A percentile compares a stretch with the other conserved stretches of the same genome.
Conservation (phyloP, 176 grass and related monocot genomes). For the Poa pratensis region DNA sequence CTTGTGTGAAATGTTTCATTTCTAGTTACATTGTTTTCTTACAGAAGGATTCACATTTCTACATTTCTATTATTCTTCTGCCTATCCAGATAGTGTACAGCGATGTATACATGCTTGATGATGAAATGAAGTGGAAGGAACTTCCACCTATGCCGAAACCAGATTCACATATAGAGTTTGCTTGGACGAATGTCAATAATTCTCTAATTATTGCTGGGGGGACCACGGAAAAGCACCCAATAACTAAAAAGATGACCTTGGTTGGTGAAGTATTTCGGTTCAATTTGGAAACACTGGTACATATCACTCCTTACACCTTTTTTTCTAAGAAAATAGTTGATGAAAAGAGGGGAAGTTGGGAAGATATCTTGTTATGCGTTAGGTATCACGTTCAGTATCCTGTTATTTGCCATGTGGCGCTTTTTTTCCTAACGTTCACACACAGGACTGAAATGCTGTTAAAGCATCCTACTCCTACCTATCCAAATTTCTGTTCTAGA, state of each 20-base stretch:
- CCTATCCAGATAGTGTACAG: constrained; percentile 79
- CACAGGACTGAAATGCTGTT: neutral
- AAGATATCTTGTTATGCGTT: neutral
- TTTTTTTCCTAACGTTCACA: neutral
- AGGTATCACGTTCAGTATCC: neutral
- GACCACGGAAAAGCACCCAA: constrained; percentile 88
- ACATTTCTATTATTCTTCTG: constrained; percentile 15
- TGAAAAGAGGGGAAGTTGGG: neutral
- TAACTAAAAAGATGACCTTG: constrained; percentile 84
- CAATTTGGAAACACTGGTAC: constrained; percentile 78
- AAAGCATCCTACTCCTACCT: neutral
- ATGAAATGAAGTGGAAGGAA: constrained; percentile 76
- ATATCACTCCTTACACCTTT: neutral
- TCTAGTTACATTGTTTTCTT: constrained; percentile 40
- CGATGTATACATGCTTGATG: constrained; percentile 96
- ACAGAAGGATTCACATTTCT: neutral
- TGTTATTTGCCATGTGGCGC: neutral
- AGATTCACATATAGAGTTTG: constrained; percentile 98
- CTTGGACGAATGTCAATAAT: constrained; percentile 89
- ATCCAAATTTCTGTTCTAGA: constrained; percentile 6
- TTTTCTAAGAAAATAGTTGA: constrained; percentile 5
- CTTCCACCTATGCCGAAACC: constrained; percentile 86
- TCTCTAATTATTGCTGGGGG: constrained; percentile 88
- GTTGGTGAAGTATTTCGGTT: constrained; percentile 96
- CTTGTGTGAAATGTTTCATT: neutral